Base-by-base conservation (phyloP, 2,329 filamentous ascomycete genomes). In the Hypoxylon sp. region DNA sequence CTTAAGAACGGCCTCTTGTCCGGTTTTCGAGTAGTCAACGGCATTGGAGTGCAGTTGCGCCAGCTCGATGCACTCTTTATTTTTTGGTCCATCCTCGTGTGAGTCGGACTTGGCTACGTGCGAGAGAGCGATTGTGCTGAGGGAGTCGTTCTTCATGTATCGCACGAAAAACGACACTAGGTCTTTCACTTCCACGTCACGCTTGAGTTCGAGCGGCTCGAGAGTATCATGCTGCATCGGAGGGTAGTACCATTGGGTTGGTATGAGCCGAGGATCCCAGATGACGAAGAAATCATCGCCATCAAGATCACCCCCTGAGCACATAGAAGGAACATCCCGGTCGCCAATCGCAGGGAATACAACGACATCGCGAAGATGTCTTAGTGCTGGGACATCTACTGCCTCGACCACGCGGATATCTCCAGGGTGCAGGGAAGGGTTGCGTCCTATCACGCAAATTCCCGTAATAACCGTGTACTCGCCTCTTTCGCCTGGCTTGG, bases 221-320 rank as follows among this genome's bases (percentile, higher is more conserved):
- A 83, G 76, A 0, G 84, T 75, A 0, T 78, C 76, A 64, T 91
- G 94, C 57, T 88, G 79, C 90, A 97, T 96, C 0, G 94, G 87
- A 0, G 80, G 73, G 23, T 82, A 76, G 60, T 94, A 90, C 83
- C 89, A 90, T 40, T 81, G 51, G 3, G 38, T 23, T 2, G 90
- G 90, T 17, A 95, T 76, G 5, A 99, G 75, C 9, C 82, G 80
- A 15, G 78, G 69, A 60, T 99, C 92, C 93, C 94, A 99, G 34
- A 97, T 88, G 4, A 97, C 85, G 46, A 97, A 87, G 67, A 91
- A 99, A 67, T 99, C 94, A 63, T 99, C 94, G 0, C 94, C 94
- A 66, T 99, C 94, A 0, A 99, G 79, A 66, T 99, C 94, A 0
- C 94, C 94, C 2, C 94, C 94, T 3, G 94, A 96, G 58, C 94